A percentile compares a stretch with the other conserved stretches of the same genome.
Evolutionary conservation across 441 rosid species (phyloP).

Genomic region (Populus hybrid): DNA sequence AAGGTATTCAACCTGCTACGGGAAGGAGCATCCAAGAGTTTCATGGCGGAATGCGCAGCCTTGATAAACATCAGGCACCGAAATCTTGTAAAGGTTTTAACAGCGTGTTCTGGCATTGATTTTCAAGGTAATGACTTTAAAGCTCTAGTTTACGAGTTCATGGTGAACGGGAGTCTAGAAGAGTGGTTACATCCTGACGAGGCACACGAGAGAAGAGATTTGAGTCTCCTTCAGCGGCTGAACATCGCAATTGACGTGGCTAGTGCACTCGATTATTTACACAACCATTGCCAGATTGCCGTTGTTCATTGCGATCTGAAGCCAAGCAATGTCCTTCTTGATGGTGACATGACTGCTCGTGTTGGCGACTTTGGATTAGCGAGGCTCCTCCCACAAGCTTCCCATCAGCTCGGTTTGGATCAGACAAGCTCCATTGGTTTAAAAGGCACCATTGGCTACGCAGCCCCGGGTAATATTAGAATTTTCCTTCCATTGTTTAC

Average conservation of each 20-base stretch:
- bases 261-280: background rate
- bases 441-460: slow-evolving; percentile 23
- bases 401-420: background rate
- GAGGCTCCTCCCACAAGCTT: background rate
- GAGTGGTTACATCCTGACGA: slow-evolving; percentile 8
- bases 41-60: slow-evolving; percentile 1
- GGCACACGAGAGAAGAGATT: background rate
- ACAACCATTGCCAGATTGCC: background rate
- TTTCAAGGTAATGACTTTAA: background rate
- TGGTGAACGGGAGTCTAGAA: slow-evolving; percentile 13
- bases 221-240: background rate
- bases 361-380: slow-evolving; percentile 25
- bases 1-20: too few relatives aligned
- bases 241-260: background rate
- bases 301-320: slow-evolving; percentile 14
- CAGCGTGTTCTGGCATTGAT: background rate
- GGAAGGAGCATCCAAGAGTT: background rate
- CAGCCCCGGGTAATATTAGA: slow-evolving; percentile 14
- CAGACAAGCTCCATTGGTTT: slow-evolving; percentile 9
- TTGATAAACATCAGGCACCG: background rate
- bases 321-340: slow-evolving; percentile 18
- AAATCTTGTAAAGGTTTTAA: background rate
- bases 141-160: slow-evolving; percentile 4
- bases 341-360: slow-evolving; percentile 2
- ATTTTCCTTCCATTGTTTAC: background rate